A percentile compares a stretch with the other conserved stretches of the same genome.
Evolutionary conservation across 2,329 filamentous ascomycete species (phyloP).

Genomic region (Sporothrix schenckii): DNA sequence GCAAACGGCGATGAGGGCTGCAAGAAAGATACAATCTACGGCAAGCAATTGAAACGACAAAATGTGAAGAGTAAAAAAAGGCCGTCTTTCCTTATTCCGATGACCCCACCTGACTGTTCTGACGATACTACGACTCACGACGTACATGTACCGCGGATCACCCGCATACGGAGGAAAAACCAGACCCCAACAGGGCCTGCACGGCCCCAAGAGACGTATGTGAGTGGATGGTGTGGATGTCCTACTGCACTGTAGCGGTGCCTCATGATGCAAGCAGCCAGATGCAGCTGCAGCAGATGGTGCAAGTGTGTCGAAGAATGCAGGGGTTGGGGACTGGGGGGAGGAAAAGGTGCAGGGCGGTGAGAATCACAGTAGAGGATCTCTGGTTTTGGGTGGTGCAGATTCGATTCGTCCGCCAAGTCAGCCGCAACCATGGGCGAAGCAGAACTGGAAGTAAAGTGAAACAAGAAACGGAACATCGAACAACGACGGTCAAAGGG

Average conservation of each 20-base stretch:
- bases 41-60: not conserved
- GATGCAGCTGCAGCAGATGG: not conserved
- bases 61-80: not conserved
- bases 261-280: slow-evolving; percentile 14
- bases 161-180: slow-evolving; percentile 14
- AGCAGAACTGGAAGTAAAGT: not conserved
- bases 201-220: not conserved
- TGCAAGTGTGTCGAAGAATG: not conserved
- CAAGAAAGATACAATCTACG: not conserved
- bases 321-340: not conserved
- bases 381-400: not conserved
- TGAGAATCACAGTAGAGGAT: not conserved
- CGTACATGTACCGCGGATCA: slow-evolving; percentile 21
- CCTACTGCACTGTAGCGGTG: slow-evolving; percentile 9
- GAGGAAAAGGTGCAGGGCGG: slow-evolving; percentile 1
- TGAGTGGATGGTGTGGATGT: not conserved
- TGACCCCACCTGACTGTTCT: not conserved
- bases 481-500: not conserved
- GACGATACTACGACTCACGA: not conserved
- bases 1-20: not conserved
- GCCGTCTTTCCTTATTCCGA: not conserved
- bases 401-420: slow-evolving; percentile 5
- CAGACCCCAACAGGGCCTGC: not conserved
- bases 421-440: slow-evolving; percentile 10
- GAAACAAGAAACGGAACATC: slow-evolving; percentile 19